Evolutionary conservation across 805 yeast genomes (phyloP).

Genomic region (Candida ovalis): DNA sequence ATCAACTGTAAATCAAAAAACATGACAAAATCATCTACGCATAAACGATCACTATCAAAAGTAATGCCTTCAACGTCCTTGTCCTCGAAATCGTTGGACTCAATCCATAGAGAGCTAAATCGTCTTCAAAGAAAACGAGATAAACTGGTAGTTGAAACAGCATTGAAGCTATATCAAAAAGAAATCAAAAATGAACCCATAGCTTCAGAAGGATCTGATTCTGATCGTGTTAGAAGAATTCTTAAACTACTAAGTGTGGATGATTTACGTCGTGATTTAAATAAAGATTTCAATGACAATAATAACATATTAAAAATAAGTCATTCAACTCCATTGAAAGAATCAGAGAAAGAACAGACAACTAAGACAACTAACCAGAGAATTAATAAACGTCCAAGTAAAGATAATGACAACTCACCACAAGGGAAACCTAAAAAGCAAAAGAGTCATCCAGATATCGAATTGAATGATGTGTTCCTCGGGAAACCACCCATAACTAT

Average conservation of each 20-base stretch:
- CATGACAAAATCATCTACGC: too few species aligned
- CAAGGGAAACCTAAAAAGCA: too few species aligned
- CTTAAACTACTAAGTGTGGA: slow-evolving; percentile 28
- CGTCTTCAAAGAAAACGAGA: slow-evolving; percentile 7
- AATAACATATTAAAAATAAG: background rate
- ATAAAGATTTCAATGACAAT: too few species aligned
- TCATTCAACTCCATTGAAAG: slow-evolving; percentile 1
- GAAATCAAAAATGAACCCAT: slow-evolving; percentile 19
- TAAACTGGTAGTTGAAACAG: slow-evolving; percentile 18
- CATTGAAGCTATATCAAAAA: slow-evolving; percentile 17
- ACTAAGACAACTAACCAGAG: background rate
- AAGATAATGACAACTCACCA: too few species aligned
- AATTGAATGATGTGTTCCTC: too few species aligned
- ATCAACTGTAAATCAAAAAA: too few species aligned
- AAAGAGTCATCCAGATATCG: too few species aligned
- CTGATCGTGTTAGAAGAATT: slow-evolving; percentile 20
- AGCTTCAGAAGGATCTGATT: slow-evolving; percentile 20
- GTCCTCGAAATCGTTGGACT: background rate
- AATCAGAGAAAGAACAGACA: background rate
- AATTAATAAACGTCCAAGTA: too few species aligned
- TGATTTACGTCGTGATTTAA: slow-evolving; percentile 10
- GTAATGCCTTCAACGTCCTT: too few species aligned
- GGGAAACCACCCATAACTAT: too few species aligned
- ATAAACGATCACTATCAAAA: too few species aligned
- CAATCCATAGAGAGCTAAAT: background rate